These are phyloP conservation scores for Verbascum thapsus DNA, from an alignment of 257 asterid species.

Conservation along the genomic window DNA sequence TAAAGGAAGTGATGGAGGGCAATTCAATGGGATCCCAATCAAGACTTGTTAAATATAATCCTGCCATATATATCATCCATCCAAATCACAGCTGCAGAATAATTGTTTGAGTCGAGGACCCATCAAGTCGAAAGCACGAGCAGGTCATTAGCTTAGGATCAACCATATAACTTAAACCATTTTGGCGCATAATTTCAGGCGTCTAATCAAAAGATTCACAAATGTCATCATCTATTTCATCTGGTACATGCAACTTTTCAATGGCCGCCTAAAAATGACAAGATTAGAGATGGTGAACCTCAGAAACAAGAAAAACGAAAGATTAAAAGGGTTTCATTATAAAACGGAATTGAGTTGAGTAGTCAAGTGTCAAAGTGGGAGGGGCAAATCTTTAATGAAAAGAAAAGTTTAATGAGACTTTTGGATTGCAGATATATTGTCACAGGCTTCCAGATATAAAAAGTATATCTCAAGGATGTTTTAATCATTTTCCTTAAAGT, in stretches of 20 bases:
- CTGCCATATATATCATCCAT: no score
- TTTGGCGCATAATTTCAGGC: constrained; percentile 17
- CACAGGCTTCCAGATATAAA: no score
- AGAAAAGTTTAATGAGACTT: no score
- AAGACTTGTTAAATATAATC: no score
- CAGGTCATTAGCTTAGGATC: constrained; percentile 27
- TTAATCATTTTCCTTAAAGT: background rate
- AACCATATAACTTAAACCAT: constrained; percentile 21
- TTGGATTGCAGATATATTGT: no score
- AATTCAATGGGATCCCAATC: no score
- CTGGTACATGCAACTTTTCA: constrained; percentile 92
- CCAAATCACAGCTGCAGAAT: background rate
- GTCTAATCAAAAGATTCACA: constrained; percentile 39
- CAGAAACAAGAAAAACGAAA: background rate
- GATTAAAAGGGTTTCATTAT: constrained; percentile 6
- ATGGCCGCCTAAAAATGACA: constrained; percentile 67
- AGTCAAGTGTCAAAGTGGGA: background rate
- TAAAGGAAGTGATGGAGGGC: no score
- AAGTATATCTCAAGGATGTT: background rate
- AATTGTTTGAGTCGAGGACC: constrained; percentile 13
- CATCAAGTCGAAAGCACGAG: constrained; percentile 39
- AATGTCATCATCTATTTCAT: constrained; percentile 74
- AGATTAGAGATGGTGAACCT: constrained; percentile 2
- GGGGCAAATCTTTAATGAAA: no score
- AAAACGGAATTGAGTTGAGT: background rate